Conservation (phyloP, 345 rosid species). For the Hibiscus trionum region DNA sequence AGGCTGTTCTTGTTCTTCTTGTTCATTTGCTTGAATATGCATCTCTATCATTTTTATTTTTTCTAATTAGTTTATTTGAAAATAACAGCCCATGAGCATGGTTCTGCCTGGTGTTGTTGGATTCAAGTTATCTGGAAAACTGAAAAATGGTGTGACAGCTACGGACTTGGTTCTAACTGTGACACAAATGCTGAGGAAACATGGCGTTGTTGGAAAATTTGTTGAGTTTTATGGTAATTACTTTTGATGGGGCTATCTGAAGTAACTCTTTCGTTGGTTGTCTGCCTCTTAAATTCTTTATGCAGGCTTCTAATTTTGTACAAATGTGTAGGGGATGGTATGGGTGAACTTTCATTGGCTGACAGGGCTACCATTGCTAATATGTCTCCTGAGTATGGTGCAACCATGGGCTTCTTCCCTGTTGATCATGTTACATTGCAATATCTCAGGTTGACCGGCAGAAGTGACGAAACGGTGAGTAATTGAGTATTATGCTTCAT, state of each 20-base stretch:
- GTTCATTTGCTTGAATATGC: background rate
- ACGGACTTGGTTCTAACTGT: conserved; percentile 96
- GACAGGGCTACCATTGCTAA: conserved; percentile 99
- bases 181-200: conserved; percentile 97
- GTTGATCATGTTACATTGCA: conserved; percentile 93
- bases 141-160: conserved; percentile 86
- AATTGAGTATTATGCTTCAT: conserved; percentile 28
- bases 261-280: background rate
- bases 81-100: conserved; percentile 97
- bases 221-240: conserved; percentile 90
- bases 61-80: background rate
- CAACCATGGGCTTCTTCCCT: conserved; percentile 99
- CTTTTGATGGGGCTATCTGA: conserved; percentile 12
- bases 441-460: conserved; percentile 65
- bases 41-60: background rate
- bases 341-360: conserved; percentile 85
- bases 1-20: background rate
- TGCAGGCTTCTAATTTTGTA: background rate
- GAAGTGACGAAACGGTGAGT: conserved; percentile 45
- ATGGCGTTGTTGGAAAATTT: conserved; percentile 98
- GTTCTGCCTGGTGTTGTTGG: conserved; percentile 99
- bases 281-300: background rate
- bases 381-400: conserved; percentile 99
- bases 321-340: conserved; percentile 66
- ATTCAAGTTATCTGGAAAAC: conserved; percentile 81